Evolutionary conservation across 2,329 filamentous ascomycete species (phyloP), one percentile per base, ranked within the genome.

Genomic region (Macrophomina tecta): DNA sequence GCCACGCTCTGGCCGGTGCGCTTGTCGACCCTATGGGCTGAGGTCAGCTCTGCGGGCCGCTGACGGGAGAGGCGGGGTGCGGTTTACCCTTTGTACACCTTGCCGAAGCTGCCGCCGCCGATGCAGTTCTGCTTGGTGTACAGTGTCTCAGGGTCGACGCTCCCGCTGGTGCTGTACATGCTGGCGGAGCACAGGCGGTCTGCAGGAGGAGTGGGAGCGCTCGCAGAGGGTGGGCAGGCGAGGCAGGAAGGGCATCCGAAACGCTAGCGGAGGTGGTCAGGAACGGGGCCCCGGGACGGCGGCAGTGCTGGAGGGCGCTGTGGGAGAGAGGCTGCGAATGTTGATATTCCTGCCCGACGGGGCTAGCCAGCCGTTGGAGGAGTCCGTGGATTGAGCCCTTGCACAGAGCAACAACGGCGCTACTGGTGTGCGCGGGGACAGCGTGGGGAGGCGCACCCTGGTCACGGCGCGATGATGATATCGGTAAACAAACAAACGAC

Each of bases 31-130:
- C 91, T 95, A 72, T 30, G 60, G 28, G 18, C 40, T 23, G 46
- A 51, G 18, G 51, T 67, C 36, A 67, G 65, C 23, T n/a, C 32
- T 34, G 48, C 48, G 52, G 28, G 12, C 16, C 40, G 14, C 56
- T 58, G 56, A 30, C 64, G 76, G 48, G 36, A 5, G 12, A n/a
- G 28, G 3, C 8, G n/a, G n/a, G 16, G 28, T 6, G 16, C 49
- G 12, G 67, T 82, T 68, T 84, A 94, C 92, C 95, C 95, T 86
- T 98, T 98, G 86, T 94, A 99, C 69, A 99, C 95, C 81, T 96
- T 97, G 76, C 95, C 95, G 82, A 99, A 99, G 80, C 94, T 98
- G 69, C 95, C 95, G 73, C 95, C 95, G 73, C 95, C 76, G 66
- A 84, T 84, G 75, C 82, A 84, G 72, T 81, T 78, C 72, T 84